phyloP scores from a whole-genome alignment of 352 stramenopile species.

The Blastocystis sp. region DNA sequence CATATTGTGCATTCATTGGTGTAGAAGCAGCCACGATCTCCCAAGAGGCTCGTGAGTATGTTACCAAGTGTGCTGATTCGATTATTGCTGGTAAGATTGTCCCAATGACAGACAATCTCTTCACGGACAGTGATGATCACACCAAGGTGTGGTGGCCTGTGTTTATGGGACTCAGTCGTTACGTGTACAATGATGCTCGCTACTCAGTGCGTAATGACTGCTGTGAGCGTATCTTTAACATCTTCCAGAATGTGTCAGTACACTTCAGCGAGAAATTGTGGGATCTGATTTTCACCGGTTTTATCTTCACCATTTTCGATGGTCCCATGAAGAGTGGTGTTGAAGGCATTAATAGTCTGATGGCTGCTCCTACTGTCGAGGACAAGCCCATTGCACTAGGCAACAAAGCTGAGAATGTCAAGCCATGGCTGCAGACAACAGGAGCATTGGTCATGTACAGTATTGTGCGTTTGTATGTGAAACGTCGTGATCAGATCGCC shows the following conservation, averaged over 20 bases:
- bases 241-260: conserved; percentile 70
- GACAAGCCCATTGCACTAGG: conserved; percentile 43
- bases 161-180: conserved; percentile 85
- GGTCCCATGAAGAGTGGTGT: conserved; percentile 60
- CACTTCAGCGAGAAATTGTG: conserved; percentile 75
- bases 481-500: conserved; percentile 48
- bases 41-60: conserved; percentile 64
- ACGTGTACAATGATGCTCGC: conserved; percentile 77
- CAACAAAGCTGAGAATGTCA: conserved; percentile 32
- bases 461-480: conserved; percentile 61
- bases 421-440: conserved; percentile 46
- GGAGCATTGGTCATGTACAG: conserved; percentile 57
- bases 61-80: conserved; percentile 65
- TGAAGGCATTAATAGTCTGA: conserved; percentile 22
- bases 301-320: conserved; percentile 77
- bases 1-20: conserved; percentile 70
- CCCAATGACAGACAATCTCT: conserved; percentile 38
- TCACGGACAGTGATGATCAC: conserved; percentile 66
- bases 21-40: conserved; percentile 73
- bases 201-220: conserved; percentile 71
- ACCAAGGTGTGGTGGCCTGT: conserved; percentile 89
- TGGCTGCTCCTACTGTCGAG: background rate
- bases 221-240: conserved; percentile 68
- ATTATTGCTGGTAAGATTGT: conserved; percentile 64
- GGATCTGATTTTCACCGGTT: conserved; percentile 75